Percentiles rank a stretch among this genome's conserved stretches.
phyloP scores from a whole-genome alignment of 352 stramenopile genomes.

The Pythium diclinum region DNA sequence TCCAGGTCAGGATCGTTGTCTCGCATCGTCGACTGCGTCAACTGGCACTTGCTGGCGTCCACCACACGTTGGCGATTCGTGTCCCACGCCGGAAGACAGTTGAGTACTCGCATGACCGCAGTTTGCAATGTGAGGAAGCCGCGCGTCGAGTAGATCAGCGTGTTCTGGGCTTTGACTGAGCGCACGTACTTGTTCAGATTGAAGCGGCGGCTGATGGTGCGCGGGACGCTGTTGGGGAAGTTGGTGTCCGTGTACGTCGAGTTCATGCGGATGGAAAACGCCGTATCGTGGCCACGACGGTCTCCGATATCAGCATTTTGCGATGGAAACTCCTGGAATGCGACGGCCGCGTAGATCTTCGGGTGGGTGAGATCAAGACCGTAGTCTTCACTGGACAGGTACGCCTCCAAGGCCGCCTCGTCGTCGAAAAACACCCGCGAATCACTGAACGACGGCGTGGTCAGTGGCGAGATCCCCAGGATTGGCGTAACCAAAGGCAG shows the following conservation, averaged over 20 bases:
- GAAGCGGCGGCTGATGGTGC: slow-evolving; percentile 29
- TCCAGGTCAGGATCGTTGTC: slow-evolving; percentile 24
- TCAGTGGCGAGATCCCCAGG: slow-evolving; percentile 41
- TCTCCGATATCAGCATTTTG: slow-evolving; percentile 36
- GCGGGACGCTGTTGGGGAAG: slow-evolving; percentile 40
- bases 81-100: slow-evolving; percentile 64
- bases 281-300: slow-evolving; percentile 34
- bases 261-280: slow-evolving; percentile 69
- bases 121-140: slow-evolving; percentile 81
- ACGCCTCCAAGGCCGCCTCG: slow-evolving; percentile 47
- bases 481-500: slow-evolving; percentile 40
- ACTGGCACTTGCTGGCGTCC: slow-evolving; percentile 37
- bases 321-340: slow-evolving; percentile 50
- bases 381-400: slow-evolving; percentile 50
- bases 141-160: slow-evolving; percentile 46
- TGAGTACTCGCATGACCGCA: slow-evolving; percentile 55
- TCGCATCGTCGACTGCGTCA: slow-evolving; percentile 34
- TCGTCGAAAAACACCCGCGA: slow-evolving; percentile 60
- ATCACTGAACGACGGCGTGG: slow-evolving; percentile 50
- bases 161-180: slow-evolving; percentile 26
- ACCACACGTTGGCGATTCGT: slow-evolving; percentile 23
- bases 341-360: slow-evolving; percentile 68
- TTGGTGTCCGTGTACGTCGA: slow-evolving; percentile 40
- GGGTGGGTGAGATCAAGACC: slow-evolving; percentile 41
- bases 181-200: slow-evolving; percentile 24